phyloP scores from a whole-genome alignment of 192 early-diverging fungal species.

The Diversispora eburnea region DNA sequence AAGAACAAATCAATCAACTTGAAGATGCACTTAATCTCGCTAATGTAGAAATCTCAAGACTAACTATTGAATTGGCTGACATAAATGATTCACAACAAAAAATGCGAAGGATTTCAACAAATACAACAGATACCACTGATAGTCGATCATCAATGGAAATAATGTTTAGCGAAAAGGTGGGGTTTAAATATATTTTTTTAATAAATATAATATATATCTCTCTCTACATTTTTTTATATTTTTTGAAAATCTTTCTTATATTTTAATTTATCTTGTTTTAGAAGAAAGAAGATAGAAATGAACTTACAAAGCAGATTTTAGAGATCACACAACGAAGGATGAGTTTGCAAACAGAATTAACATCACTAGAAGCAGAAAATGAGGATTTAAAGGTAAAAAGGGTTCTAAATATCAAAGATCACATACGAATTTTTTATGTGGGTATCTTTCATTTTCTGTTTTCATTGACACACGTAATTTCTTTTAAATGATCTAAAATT shows the following conservation, averaged over 20 bases:
- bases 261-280: too few species aligned
- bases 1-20: constrained; percentile 15
- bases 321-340: constrained; percentile 31
- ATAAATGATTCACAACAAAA: constrained; percentile 2
- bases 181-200: background rate
- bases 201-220: background rate
- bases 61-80: constrained; percentile 22
- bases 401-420: constrained; percentile 7
- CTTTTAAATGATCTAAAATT: background rate
- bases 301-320: constrained; percentile 23
- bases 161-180: constrained; percentile 3
- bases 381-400: constrained; percentile 28
- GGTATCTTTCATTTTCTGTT: constrained; percentile 13
- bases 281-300: constrained; percentile 17
- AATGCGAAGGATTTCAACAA: background rate
- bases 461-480: background rate
- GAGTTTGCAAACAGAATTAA: constrained; percentile 25
- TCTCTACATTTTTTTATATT: too few species aligned
- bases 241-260: background rate
- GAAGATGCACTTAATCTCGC: constrained; percentile 29
- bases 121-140: background rate
- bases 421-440: constrained; percentile 14
- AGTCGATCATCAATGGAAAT: constrained; percentile 14
- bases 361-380: constrained; percentile 25
- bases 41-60: constrained; percentile 25